Evolutionary conservation across 2,329 filamentous ascomycete species (phyloP), one percentile per base, ranked within the genome.

Genomic region (Pseudogymnoascus sp.): DNA sequence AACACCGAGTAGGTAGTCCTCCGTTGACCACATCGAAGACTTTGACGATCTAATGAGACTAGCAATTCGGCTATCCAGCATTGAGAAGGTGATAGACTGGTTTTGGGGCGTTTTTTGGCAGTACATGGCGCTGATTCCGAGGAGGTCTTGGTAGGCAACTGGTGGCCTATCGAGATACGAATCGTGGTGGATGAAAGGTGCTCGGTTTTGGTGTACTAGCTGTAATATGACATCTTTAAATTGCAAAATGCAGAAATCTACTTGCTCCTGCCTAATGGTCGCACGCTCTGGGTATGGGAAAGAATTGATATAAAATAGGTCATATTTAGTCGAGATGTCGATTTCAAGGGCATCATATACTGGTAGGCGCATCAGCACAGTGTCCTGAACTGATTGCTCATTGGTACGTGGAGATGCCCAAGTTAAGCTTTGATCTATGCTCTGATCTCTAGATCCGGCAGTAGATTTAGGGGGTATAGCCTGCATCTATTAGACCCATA

Each of bases 171-270:
- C 31, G n/a, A 61, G 40, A 31, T 65, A 67, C 5, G 63, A 60
- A 6, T 41, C 18, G 9, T 61, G 64, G 16, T 69, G 67, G 12
- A 70, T 69, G n/a, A 69, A 69, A 2, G 61, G 62, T 14, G 67
- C 63, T 23, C 64, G 61, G 5, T 63, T 63, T 49, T 67, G 62
- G 1, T 43, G 23, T 7, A 64, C 63, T 4, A 68, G 35, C 4
- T 60, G 28, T 16, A 52, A 14, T 18, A 69, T 43, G 18, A 61
- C 62, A 6, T 45, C 23, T 31, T 66, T 63, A 4, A 68, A 38
- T 59, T 68, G 63, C 11, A 60, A 59, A 9, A 65, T 37, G 23
- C 63, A 62, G 8, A 62, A 67, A 12, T 59, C 41, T 23, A 65
- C 14, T 61, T 66, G 64, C 21, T 52, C 37, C 6, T 62, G 49